Percentiles rank a stretch among this genome's conserved stretches.
These are phyloP conservation scores for Fusarium floridanum DNA, from an alignment of 2,329 filamentous ascomycete genomes.

Conservation along the genomic window DNA sequence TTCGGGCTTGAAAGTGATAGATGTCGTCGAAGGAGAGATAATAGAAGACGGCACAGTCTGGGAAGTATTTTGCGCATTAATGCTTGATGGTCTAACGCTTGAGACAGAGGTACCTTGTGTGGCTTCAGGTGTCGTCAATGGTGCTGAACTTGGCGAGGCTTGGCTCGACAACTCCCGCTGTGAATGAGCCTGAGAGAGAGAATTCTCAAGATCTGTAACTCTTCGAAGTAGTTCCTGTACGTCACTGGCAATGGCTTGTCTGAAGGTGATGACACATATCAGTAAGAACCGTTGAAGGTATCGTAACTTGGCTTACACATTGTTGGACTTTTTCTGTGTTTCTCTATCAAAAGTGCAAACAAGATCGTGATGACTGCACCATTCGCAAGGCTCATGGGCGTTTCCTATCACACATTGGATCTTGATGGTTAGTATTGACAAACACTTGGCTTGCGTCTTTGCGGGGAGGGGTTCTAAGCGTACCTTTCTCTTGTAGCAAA, in stretches of 20 bases:
- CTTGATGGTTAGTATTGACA: slow-evolving; percentile 1
- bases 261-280: not conserved
- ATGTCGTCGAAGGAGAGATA: not conserved
- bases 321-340: slow-evolving; percentile 1
- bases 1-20: not conserved
- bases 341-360: slow-evolving; percentile 30
- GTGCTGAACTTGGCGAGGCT: not conserved
- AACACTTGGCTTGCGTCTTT: not conserved
- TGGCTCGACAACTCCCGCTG: not conserved
- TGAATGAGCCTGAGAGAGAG: not conserved
- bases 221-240: not conserved
- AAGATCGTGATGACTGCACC: slow-evolving; percentile 30
- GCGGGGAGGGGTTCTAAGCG: not conserved
- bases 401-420: slow-evolving; percentile 27
- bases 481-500: slow-evolving; percentile 20
- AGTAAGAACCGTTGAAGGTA: not conserved
- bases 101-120: not conserved
- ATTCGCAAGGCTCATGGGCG: slow-evolving; percentile 18
- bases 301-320: not conserved
- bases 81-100: not conserved
- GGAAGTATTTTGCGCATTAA: not conserved
- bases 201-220: not conserved
- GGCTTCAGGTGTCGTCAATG: not conserved
- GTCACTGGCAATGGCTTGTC: not conserved
- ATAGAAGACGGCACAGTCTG: not conserved